Conservation (phyloP, 139 green algal genomes). For the Chlorokybus atmophyticus region DNA sequence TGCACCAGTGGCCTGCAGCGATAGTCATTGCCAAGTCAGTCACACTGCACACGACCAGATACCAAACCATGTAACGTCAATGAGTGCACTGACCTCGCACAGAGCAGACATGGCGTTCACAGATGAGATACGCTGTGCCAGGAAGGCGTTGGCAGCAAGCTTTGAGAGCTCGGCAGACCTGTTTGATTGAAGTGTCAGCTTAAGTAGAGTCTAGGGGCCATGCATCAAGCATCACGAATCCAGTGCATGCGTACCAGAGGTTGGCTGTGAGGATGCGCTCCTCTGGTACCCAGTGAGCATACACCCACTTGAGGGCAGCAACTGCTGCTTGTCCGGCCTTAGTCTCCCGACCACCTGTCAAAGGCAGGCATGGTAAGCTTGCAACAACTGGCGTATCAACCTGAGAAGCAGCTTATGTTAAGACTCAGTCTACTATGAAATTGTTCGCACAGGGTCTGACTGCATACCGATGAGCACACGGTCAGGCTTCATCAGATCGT, state of each 20-base stretch:
- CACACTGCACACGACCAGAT: not conserved
- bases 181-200: not conserved
- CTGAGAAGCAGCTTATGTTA: not conserved
- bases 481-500: conserved; percentile 68
- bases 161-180: conserved; percentile 90
- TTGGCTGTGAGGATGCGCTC: conserved; percentile 89
- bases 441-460: not conserved
- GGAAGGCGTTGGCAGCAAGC: conserved; percentile 66
- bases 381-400: not conserved
- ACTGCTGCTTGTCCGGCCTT: conserved; percentile 38
- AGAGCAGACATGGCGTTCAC: conserved; percentile 97
- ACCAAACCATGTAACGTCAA: not conserved
- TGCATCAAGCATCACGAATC: not conserved
- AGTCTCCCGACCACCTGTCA: conserved; percentile 59
- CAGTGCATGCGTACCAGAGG: conserved; percentile 41
- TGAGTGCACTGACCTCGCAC: conserved; percentile 53
- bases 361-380: not conserved
- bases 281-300: conserved; percentile 86
- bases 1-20: conserved; percentile 60
- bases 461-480: conserved; percentile 36
- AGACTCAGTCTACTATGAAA: not conserved
- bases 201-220: not conserved
- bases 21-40: not conserved
- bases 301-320: conserved; percentile 37
- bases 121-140: conserved; percentile 93